phyloP scores from a whole-genome alignment of 306 rosid genomes.

The Gillenia trifoliata region DNA sequence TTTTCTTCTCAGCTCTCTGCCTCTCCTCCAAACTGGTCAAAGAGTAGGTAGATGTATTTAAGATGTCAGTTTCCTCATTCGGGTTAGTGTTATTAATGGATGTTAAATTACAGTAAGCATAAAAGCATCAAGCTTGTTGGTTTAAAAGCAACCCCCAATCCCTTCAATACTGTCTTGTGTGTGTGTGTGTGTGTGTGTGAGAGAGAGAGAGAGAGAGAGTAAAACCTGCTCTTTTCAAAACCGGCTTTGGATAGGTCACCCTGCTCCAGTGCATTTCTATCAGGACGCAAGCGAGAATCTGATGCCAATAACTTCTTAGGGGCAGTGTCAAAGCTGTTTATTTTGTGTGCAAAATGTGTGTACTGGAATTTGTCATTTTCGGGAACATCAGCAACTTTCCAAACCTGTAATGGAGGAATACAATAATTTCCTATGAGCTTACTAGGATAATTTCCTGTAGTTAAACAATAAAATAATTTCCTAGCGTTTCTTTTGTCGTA shows the following conservation, averaged over 20 bases:
- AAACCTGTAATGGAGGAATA: background rate
- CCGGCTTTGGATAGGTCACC: constrained; percentile 87
- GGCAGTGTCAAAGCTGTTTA: constrained; percentile 86
- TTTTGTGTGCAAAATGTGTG: constrained; percentile 81
- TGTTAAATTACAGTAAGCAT: background rate
- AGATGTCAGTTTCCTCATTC: background rate
- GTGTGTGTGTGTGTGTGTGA: background rate
- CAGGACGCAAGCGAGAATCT: constrained; percentile 92
- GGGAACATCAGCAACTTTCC: constrained; percentile 66
- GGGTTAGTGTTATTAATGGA: background rate
- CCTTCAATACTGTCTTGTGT: background rate
- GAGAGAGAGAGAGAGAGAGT: background rate
- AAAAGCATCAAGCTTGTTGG: background rate
- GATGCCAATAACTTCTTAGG: constrained; percentile 82
- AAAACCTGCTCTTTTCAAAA: constrained; percentile 79
- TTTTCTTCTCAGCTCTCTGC: constrained; percentile 73
- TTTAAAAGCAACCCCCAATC: background rate
- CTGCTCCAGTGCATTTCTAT: constrained; percentile 78
- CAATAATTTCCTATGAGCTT: background rate
- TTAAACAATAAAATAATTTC: background rate
- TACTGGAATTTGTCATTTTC: constrained; percentile 72
- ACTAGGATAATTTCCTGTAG: background rate
- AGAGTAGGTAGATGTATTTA: constrained; percentile 13
- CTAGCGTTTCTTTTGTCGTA: background rate
- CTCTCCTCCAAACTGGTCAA: constrained; percentile 69